phyloP scores from a whole-genome alignment of 768 basidiomycete species.

The Panaeolus papilionaceus region DNA sequence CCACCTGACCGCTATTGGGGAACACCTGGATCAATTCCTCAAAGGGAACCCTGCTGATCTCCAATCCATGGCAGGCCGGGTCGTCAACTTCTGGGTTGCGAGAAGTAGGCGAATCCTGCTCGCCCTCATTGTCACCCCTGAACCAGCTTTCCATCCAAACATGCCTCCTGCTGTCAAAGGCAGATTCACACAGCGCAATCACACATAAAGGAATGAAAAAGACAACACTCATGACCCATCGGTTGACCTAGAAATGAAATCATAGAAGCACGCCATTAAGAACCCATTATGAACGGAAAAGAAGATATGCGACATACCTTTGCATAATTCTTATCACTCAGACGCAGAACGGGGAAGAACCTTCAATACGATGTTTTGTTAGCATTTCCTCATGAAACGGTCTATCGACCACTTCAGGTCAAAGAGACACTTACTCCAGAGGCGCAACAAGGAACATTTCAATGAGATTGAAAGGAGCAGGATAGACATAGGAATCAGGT shows the following conservation, averaged over 20 bases:
- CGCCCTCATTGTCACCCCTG: slow-evolving; percentile 60
- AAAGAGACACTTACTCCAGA: slow-evolving; percentile 70
- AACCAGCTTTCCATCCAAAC: slow-evolving; percentile 78
- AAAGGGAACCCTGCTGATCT: slow-evolving; percentile 76
- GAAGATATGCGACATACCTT: slow-evolving; percentile 40
- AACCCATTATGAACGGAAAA: not conserved
- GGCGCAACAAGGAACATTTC: slow-evolving; percentile 84
- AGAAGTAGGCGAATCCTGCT: slow-evolving; percentile 55
- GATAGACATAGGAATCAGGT: slow-evolving; percentile 86
- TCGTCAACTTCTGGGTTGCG: slow-evolving; percentile 69
- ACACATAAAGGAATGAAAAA: slow-evolving; percentile 81
- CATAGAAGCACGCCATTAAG: slow-evolving; percentile 13
- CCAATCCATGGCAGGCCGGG: slow-evolving; percentile 57
- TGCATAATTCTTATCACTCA: slow-evolving; percentile 63
- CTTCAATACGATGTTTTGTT: slow-evolving; percentile 32
- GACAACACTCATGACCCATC: slow-evolving; percentile 74
- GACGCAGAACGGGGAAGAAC: slow-evolving; percentile 45
- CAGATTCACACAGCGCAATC: slow-evolving; percentile 81
- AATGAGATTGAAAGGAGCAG: slow-evolving; percentile 91
- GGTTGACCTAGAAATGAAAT: slow-evolving; percentile 63
- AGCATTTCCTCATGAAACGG: not conserved
- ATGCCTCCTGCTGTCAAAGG: slow-evolving; percentile 51
- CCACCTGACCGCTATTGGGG: slow-evolving; percentile 74
- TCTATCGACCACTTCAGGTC: not conserved
- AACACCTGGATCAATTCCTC: slow-evolving; percentile 72